Evolutionary conservation across 2,329 filamentous ascomycete genomes (phyloP), one percentile per base, ranked within the genome.

Genomic region (Colletotrichum caudatum): DNA sequence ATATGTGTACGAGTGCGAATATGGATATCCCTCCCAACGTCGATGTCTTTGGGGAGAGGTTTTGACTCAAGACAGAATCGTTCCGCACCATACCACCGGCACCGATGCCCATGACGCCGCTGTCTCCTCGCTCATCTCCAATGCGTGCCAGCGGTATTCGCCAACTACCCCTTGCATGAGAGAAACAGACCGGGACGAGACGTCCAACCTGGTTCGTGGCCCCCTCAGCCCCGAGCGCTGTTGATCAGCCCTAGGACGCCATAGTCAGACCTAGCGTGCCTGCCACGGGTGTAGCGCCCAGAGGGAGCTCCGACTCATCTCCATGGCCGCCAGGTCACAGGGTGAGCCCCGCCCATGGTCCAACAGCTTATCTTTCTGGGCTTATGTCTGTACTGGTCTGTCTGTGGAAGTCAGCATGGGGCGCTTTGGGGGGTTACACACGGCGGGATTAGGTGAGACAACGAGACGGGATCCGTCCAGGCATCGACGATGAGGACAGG

Each of bases 191-290:
- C 33, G n/a, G 5, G 29, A 58, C 51, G 23, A 54, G 8, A 61
- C 69, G 39, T 54, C 33, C 56, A 50, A 50, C 58, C 46, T 56
- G 39, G n/a, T 56, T 66, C 46, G 39, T 20, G 53, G n/a, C 35
- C 12, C 8, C 11, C 46, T 26, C 14, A n/a, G 44, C 18, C 18
- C n/a, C 29, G 33, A 11, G 54, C 46, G 6, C 50, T 29, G 56
- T 18, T 12, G 5, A 48, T 72, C 70, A 72, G 70, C 70, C 70
- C 60, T 72, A 72, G 61, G 66, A 66, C 70, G 67, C 70, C 58
- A 62, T 66, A 33, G 26, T 41, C 20, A 20, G 14, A 33, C 60
- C 39, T 66, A 48, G 44, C 54, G 33, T 39, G 29, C 16, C 41
- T 33, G 39, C 53, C 35, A n/a, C 35, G 26, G 39, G 6, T 37